Evolutionary conservation across 306 rosid genomes (phyloP).

Genomic region (Chamaecrista fasciculata): DNA sequence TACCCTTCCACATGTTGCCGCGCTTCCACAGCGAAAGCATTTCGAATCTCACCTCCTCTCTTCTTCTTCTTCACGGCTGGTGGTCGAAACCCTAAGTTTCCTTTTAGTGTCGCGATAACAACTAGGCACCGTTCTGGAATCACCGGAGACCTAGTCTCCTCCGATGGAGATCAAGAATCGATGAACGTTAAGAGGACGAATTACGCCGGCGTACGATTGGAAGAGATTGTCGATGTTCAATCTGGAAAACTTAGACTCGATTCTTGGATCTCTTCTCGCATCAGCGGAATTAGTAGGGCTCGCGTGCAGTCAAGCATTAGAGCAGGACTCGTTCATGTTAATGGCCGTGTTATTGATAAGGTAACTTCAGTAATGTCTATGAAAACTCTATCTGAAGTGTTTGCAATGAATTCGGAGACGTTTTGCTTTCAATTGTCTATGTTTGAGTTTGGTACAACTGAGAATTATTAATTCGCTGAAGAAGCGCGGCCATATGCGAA

Average conservation of each 20-base stretch:
- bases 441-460: background rate
- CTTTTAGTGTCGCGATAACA: background rate
- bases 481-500: background rate
- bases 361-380: background rate
- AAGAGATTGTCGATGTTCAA: conserved; percentile 21
- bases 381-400: background rate
- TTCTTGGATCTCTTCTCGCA: conserved; percentile 71
- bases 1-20: background rate
- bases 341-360: conserved; percentile 77
- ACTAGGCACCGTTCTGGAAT: background rate
- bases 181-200: conserved; percentile 32
- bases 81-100: background rate
- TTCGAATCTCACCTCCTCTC: background rate
- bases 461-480: background rate
- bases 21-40: background rate
- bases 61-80: background rate
- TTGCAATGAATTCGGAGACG: background rate
- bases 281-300: conserved; percentile 9
- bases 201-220: conserved; percentile 51
- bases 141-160: background rate
- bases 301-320: conserved; percentile 80
- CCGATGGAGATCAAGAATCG: conserved; percentile 21
- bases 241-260: conserved; percentile 72
- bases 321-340: conserved; percentile 67
- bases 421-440: background rate